Percentiles rank a stretch among this genome's conserved stretches.
Conservation (phyloP, 495 filamentous ascomycete species). For the Penicillium nucicola region DNA sequence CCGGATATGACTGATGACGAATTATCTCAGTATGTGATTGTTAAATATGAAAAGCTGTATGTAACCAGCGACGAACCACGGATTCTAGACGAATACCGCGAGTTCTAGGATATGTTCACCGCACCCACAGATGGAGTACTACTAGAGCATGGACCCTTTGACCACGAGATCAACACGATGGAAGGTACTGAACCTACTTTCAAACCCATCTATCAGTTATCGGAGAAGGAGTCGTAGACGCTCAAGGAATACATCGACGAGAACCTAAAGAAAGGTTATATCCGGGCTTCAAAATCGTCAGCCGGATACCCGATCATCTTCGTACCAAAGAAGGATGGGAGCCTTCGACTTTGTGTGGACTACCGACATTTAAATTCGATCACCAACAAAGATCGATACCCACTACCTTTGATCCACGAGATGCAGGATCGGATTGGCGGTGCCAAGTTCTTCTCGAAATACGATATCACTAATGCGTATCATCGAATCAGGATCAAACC, state of each 20-base stretch:
- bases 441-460: constrained; percentile 18
- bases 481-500: constrained; percentile 4
- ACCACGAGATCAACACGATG: constrained; percentile 1
- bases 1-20: neutral
- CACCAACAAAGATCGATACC: constrained; percentile 18
- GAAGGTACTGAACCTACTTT: constrained; percentile 1
- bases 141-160: neutral
- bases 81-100: constrained; percentile 2
- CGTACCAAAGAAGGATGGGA: constrained; percentile 20
- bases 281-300: constrained; percentile 8
- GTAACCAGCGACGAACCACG: neutral
- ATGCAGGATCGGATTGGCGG: constrained; percentile 10
- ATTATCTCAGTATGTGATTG: neutral
- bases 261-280: constrained; percentile 11
- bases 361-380: constrained; percentile 19
- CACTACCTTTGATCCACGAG: constrained; percentile 11
- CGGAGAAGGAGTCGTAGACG: neutral
- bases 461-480: constrained; percentile 15
- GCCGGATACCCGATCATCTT: constrained; percentile 15
- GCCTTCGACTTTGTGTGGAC: constrained; percentile 15
- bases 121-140: neutral
- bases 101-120: constrained; percentile 2
- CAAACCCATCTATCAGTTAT: constrained; percentile 14
- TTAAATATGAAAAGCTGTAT: neutral
- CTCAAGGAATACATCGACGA: constrained; percentile 20